Evolutionary conservation across 371 early-diverging fungal species (phyloP), one percentile per base, ranked within the genome.

Genomic region (Chytridium lagenaria): DNA sequence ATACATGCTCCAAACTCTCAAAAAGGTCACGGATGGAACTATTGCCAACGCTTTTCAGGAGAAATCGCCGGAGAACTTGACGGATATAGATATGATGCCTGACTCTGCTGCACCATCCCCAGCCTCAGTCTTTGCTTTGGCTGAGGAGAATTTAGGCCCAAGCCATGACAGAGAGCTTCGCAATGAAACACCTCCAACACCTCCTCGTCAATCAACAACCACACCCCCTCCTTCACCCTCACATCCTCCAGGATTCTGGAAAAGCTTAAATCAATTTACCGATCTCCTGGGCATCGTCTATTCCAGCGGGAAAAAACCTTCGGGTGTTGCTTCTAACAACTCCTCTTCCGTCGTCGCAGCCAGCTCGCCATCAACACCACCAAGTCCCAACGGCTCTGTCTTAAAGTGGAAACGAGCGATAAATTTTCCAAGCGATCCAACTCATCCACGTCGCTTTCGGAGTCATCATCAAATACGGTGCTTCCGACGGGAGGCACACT

Each of bases 221-320:
- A n/a, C n/a, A n/a, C n/a, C n/a, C n/a, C n/a, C n/a, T n/a, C n/a
- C n/a, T n/a, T n/a, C 15, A 26, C 23, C 55, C 12, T 26, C 30
- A 3, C 31, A 61, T 12, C 16, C 34, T 15, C 61, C 61, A 15
- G 61, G 61, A 7, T 26, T 61, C 16, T 61, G 61, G 61, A 61
- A 61, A 61, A 61, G 34, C 61, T 36, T 61, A 12, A 3, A 22
- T 23, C 36, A 61, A 7, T 12, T 61, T 16, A 23, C 12, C 36
- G 61, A 61, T 37, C 16, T 61, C 5, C 34, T 61, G 3, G 61
- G 61, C 36, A 15, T 61, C 36, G 19, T 15, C 23, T 5, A 3
- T 7, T 10, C 61, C 12, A 34, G 10, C 10, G 26, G 37, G 19
- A 61, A 61, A 23, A 37, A 7, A 31, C 34, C 61, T 26, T 31